Conservation (phyloP, 2,329 filamentous ascomycete genomes). For the Iodosphaeria phyllophila region DNA sequence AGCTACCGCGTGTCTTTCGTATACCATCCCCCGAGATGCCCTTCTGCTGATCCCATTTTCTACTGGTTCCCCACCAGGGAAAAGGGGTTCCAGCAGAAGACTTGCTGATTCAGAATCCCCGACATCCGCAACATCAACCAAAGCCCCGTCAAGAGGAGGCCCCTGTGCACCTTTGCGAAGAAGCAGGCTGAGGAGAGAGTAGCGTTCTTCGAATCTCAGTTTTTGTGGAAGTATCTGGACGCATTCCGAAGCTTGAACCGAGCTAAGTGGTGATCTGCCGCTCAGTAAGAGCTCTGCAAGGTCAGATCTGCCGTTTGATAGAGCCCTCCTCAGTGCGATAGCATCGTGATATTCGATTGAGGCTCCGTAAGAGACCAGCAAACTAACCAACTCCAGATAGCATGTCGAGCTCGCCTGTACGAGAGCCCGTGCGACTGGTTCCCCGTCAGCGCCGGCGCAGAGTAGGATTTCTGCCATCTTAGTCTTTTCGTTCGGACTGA, state of each 20-base stretch:
- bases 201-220: constrained; percentile 23
- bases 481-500: constrained; percentile 29
- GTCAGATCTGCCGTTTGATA: constrained; percentile 24
- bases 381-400: constrained; percentile 32
- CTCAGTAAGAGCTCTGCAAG: constrained; percentile 27
- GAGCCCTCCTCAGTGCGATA: constrained; percentile 26
- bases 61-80: constrained; percentile 18
- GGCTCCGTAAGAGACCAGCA: constrained; percentile 33
- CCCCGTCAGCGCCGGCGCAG: constrained; percentile 36
- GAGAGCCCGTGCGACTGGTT: constrained; percentile 26
- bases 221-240: constrained; percentile 28
- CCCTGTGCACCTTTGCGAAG: constrained; percentile 32
- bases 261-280: constrained; percentile 22
- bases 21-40: constrained; percentile 13
- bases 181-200: constrained; percentile 23
- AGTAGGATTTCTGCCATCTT: constrained; percentile 35
- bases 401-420: constrained; percentile 27
- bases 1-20: constrained; percentile 27
- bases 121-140: constrained; percentile 28
- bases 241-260: constrained; percentile 28
- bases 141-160: constrained; percentile 23
- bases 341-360: constrained; percentile 35
- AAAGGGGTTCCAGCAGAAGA: constrained; percentile 29
- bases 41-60: constrained; percentile 10
- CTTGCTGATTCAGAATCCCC: constrained; percentile 27